These are phyloP conservation scores for Hortaea sp. DNA, from an alignment of 2,329 filamentous ascomycete species.

Conservation along the genomic window DNA sequence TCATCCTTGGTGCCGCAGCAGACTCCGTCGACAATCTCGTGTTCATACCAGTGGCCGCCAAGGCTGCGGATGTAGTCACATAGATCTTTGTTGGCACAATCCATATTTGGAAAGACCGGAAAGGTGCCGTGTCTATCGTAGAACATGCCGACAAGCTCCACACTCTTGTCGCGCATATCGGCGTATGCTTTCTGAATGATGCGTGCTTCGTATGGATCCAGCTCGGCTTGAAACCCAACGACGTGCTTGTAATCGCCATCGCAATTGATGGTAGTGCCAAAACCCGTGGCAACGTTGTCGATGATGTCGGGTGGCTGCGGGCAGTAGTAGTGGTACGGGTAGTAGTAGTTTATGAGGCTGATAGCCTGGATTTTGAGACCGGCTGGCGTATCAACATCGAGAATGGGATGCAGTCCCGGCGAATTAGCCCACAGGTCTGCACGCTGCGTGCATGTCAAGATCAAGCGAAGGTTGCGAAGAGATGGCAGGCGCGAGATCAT, in stretches of 20 bases:
- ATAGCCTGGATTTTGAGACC: too few species aligned
- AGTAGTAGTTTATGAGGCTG: too few species aligned
- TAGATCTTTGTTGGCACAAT: background rate
- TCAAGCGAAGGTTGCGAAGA: background rate
- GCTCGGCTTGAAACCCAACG: too few species aligned
- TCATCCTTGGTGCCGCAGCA: too few species aligned
- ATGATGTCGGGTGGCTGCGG: too few species aligned
- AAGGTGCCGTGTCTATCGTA: constrained; percentile 1
- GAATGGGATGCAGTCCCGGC: background rate
- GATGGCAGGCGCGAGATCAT: background rate
- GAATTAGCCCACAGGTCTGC: background rate
- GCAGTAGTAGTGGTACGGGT: too few species aligned
- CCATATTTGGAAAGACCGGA: background rate
- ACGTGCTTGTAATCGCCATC: too few species aligned
- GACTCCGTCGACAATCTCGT: too few species aligned
- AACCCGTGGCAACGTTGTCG: too few species aligned
- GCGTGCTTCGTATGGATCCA: too few species aligned
- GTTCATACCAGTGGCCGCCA: too few species aligned
- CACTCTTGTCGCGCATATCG: background rate
- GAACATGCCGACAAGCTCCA: background rate
- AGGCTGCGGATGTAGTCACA: background rate
- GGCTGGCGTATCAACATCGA: background rate
- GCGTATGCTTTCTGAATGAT: background rate
- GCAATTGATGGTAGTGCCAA: too few species aligned
- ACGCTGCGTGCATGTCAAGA: background rate